Percentiles rank a stretch among this genome's conserved stretches.
phyloP scores from a whole-genome alignment of 2,329 filamentous ascomycete genomes.

The Ophiostoma quercus region DNA sequence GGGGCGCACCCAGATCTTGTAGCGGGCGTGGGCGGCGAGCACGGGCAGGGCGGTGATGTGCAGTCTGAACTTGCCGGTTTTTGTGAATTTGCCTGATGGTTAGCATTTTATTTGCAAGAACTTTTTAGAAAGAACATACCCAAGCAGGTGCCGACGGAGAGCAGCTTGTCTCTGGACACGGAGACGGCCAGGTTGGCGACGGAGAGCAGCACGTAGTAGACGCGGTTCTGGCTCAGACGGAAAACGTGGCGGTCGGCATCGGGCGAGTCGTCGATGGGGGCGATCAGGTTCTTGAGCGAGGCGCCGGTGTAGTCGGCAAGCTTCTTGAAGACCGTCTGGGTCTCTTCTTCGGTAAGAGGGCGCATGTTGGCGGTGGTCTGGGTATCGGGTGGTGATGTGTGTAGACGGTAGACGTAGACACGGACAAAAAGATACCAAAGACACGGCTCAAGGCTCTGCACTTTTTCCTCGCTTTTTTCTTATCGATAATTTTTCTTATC shows the following conservation, averaged over 20 bases:
- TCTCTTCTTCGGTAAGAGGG: constrained; percentile 30
- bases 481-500: constrained; percentile 21
- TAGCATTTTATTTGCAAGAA: not conserved
- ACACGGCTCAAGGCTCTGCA: not conserved
- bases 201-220: constrained; percentile 87
- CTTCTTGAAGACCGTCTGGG: constrained; percentile 73
- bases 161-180: constrained; percentile 72
- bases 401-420: not conserved
- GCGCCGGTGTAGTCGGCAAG: constrained; percentile 88
- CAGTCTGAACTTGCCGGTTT: constrained; percentile 89
- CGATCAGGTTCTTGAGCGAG: constrained; percentile 79
- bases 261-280: constrained; percentile 61
- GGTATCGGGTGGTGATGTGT: not conserved
- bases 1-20: constrained; percentile 94
- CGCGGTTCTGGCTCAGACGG: constrained; percentile 66
- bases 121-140: constrained; percentile 38
- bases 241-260: constrained; percentile 78
- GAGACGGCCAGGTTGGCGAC: constrained; percentile 88
- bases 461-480: constrained; percentile 19
- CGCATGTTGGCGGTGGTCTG: constrained; percentile 26
- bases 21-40: constrained; percentile 83
- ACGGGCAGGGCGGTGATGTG: constrained; percentile 85
- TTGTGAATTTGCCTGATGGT: constrained; percentile 77
- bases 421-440: not conserved
- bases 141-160: constrained; percentile 84